Conservation (phyloP, 345 rosid species). For the Sapria himalayana region DNA sequence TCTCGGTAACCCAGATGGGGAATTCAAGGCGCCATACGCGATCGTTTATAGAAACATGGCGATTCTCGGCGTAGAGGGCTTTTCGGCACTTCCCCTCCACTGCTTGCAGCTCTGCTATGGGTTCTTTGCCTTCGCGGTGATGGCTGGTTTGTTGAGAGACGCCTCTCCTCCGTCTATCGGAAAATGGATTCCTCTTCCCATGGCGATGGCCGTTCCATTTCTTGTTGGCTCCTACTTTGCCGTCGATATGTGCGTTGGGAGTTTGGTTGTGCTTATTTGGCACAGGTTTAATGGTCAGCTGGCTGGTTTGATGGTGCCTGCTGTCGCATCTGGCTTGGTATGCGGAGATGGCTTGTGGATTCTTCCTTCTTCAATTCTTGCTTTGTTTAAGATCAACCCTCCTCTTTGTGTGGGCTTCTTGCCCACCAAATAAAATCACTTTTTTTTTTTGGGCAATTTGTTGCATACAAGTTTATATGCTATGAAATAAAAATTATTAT, state of each 20-base stretch:
- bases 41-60: constrained; percentile 84
- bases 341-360: constrained; percentile 24
- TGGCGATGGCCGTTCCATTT: constrained; percentile 98
- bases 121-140: constrained; percentile 59
- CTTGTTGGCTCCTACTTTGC: constrained; percentile 79
- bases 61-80: constrained; percentile 74
- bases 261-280: constrained; percentile 39
- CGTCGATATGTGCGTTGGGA: constrained; percentile 64
- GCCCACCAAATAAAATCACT: neutral
- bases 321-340: constrained; percentile 20
- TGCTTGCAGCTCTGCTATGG: constrained; percentile 76
- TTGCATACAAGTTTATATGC: no score
- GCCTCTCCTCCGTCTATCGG: constrained; percentile 22
- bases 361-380: constrained; percentile 20
- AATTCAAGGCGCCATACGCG: constrained; percentile 92
- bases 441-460: neutral
- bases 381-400: constrained; percentile 14
- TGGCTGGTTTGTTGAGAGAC: constrained; percentile 46
- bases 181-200: constrained; percentile 74
- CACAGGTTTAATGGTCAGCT: constrained; percentile 26
- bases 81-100: constrained; percentile 71
- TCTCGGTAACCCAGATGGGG: constrained; percentile 76
- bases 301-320: constrained; percentile 15
- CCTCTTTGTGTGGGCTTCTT: constrained; percentile 17
- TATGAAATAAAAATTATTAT: no score